These are phyloP conservation scores for Aphanomyces cochlioides DNA, from an alignment of 352 stramenopile species.

Conservation along the genomic window DNA sequence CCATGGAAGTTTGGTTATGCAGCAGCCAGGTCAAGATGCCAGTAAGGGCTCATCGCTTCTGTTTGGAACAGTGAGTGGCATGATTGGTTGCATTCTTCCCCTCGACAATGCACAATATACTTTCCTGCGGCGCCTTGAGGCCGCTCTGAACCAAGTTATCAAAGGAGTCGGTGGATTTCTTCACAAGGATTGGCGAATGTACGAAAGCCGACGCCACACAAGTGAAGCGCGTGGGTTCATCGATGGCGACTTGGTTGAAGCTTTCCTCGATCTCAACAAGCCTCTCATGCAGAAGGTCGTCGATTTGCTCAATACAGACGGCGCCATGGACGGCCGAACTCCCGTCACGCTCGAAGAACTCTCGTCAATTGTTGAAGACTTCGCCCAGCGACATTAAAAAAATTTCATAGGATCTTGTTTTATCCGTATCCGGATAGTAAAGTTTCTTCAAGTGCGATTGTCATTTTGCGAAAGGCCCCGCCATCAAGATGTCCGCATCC, in stretches of 20 bases:
- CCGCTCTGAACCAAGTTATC: slow-evolving; percentile 85
- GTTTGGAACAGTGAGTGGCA: slow-evolving; percentile 95
- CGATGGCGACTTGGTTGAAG: slow-evolving; percentile 94
- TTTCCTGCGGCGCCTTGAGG: slow-evolving; percentile 89
- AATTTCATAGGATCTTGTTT: neutral
- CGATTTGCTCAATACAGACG: slow-evolving; percentile 88
- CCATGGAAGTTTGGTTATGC: slow-evolving; percentile 94
- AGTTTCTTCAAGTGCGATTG: slow-evolving; percentile 1
- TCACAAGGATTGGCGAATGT: slow-evolving; percentile 91
- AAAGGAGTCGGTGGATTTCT: slow-evolving; percentile 90
- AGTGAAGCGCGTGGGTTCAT: slow-evolving; percentile 92
- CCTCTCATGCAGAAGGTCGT: slow-evolving; percentile 88
- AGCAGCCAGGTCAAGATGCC: slow-evolving; percentile 44
- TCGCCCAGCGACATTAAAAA: slow-evolving; percentile 66
- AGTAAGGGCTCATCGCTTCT: slow-evolving; percentile 59
- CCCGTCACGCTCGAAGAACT: slow-evolving; percentile 65
- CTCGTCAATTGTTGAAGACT: slow-evolving; percentile 66
- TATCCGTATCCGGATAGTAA: slow-evolving; percentile 12
- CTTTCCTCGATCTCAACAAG: slow-evolving; percentile 91
- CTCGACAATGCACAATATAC: slow-evolving; percentile 89
- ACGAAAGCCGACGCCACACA: slow-evolving; percentile 82
- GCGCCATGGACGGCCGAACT: slow-evolving; percentile 58
- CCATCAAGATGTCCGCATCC: neutral
- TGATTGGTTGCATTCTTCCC: slow-evolving; percentile 90
- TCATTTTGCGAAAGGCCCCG: slow-evolving; percentile 14